A percentile compares a stretch with the other conserved stretches of the same genome.
Conservation (phyloP, 352 stramenopile species). For the Globisporangium viniferum region DNA sequence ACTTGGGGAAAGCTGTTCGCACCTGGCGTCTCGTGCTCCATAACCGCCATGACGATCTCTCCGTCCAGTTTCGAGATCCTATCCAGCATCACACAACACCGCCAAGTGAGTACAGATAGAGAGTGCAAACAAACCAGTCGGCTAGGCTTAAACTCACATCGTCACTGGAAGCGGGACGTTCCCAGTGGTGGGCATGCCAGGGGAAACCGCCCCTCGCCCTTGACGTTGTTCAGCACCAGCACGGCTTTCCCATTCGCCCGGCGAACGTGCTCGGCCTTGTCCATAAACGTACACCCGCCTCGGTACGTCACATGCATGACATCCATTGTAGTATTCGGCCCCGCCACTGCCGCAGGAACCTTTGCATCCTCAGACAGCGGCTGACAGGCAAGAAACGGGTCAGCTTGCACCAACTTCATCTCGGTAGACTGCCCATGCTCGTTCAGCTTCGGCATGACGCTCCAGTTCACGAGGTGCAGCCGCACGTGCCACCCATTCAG, state of each 20-base stretch:
- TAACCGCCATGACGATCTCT: slow-evolving; percentile 55
- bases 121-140: neutral
- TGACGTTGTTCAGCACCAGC: slow-evolving; percentile 68
- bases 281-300: slow-evolving; percentile 60
- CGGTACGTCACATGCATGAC: slow-evolving; percentile 47
- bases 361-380: slow-evolving; percentile 12
- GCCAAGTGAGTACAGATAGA: neutral
- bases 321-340: no score
- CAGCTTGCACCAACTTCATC: slow-evolving; percentile 28
- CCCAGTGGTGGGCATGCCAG: slow-evolving; percentile 24
- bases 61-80: slow-evolving; percentile 63
- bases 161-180: slow-evolving; percentile 43
- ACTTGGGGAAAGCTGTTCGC: neutral
- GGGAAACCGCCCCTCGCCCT: slow-evolving; percentile 56
- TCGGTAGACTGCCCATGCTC: slow-evolving; percentile 11
- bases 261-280: slow-evolving; percentile 46
- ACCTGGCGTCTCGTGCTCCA: slow-evolving; percentile 50
- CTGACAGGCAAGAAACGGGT: slow-evolving; percentile 42
- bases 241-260: slow-evolving; percentile 32
- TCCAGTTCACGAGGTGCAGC: slow-evolving; percentile 62
- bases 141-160: slow-evolving; percentile 31
- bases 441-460: slow-evolving; percentile 26
- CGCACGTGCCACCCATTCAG: slow-evolving; percentile 47
- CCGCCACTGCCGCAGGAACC: neutral
- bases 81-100: no score